Percentiles rank a stretch among this genome's conserved stretches.
phyloP scores from a whole-genome alignment of 2,329 filamentous ascomycete genomes.

The Penicillium vulpinum region DNA sequence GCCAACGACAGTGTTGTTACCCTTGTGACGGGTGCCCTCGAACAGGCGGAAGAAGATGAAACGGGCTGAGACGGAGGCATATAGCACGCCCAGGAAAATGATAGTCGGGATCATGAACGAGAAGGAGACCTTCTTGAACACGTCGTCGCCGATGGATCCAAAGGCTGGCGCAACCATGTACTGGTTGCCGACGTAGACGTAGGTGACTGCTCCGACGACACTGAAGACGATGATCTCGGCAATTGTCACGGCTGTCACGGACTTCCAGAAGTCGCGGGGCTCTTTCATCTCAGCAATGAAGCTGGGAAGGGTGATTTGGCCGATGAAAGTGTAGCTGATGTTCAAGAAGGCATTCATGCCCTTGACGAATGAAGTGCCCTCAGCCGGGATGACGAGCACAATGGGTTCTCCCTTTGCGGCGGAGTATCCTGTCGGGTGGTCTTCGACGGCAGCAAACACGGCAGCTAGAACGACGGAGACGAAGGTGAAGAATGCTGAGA shows the following conservation, averaged over 20 bases:
- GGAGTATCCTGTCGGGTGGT: slow-evolving; percentile 68
- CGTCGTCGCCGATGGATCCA: slow-evolving; percentile 70
- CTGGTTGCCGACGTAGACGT: slow-evolving; percentile 84
- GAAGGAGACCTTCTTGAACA: slow-evolving; percentile 85
- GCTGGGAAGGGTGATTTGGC: slow-evolving; percentile 87
- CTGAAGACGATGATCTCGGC: slow-evolving; percentile 84
- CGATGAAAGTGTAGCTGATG: slow-evolving; percentile 95
- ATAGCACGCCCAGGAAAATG: slow-evolving; percentile 87
- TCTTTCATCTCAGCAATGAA: slow-evolving; percentile 94
- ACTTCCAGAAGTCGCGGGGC: slow-evolving; percentile 83
- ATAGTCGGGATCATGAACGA: slow-evolving; percentile 95
- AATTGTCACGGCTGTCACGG: slow-evolving; percentile 86
- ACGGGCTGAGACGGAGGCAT: slow-evolving; percentile 83
- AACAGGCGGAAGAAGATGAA: slow-evolving; percentile 93
- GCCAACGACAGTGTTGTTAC: slow-evolving; percentile 74
- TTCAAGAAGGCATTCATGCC: slow-evolving; percentile 90
- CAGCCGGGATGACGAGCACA: slow-evolving; percentile 66
- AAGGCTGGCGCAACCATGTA: slow-evolving; percentile 89
- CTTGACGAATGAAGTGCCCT: slow-evolving; percentile 74
- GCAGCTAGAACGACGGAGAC: slow-evolving; percentile 81
- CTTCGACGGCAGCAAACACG: slow-evolving; percentile 76
- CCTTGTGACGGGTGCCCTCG: slow-evolving; percentile 74
- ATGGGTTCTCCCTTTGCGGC: slow-evolving; percentile 62
- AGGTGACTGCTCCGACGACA: slow-evolving; percentile 76
- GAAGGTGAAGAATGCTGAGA: slow-evolving; percentile 85